Evolutionary conservation across 2,329 filamentous ascomycete genomes (phyloP).

Genomic region (Ophiognomonia clavigignenti-juglandacearum): DNA sequence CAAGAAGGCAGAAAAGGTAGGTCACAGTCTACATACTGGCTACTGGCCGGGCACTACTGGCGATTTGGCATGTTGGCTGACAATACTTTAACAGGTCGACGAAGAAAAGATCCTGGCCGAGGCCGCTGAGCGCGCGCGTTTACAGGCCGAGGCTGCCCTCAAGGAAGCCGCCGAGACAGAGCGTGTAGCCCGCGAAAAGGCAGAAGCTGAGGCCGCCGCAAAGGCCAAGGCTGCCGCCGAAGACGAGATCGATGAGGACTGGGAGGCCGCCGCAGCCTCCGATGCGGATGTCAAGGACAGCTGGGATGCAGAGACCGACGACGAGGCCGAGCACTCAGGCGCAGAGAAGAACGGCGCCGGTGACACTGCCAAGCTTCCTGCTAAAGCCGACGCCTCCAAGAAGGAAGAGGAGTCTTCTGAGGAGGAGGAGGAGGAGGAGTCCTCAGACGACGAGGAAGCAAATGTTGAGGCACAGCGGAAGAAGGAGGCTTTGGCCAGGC

Average conservation of each 20-base stretch:
- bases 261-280: slow-evolving; percentile 77
- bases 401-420: slow-evolving; percentile 54
- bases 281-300: slow-evolving; percentile 83
- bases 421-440: slow-evolving; percentile 44
- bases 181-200: slow-evolving; percentile 42
- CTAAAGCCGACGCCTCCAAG: slow-evolving; percentile 28
- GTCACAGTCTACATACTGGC: no score
- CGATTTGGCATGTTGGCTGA: no score
- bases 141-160: slow-evolving; percentile 62
- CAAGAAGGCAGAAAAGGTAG: slow-evolving; percentile 51
- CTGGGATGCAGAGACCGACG: slow-evolving; percentile 85
- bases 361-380: slow-evolving; percentile 29
- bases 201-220: slow-evolving; percentile 50
- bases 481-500: slow-evolving; percentile 80
- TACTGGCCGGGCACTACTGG: no score
- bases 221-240: slow-evolving; percentile 50
- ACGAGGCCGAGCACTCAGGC: slow-evolving; percentile 45
- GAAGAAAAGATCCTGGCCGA: slow-evolving; percentile 76
- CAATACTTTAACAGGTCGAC: slow-evolving; percentile 56
- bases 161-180: slow-evolving; percentile 17
- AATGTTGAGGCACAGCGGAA: slow-evolving; percentile 64
- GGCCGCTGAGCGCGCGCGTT: slow-evolving; percentile 65
- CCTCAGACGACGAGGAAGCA: slow-evolving; percentile 66
- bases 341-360: slow-evolving; percentile 28
- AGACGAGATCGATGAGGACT: slow-evolving; percentile 61